phyloP scores from a whole-genome alignment of 2,329 filamentous ascomycete genomes.

The Colletotrichum nymphaeae region DNA sequence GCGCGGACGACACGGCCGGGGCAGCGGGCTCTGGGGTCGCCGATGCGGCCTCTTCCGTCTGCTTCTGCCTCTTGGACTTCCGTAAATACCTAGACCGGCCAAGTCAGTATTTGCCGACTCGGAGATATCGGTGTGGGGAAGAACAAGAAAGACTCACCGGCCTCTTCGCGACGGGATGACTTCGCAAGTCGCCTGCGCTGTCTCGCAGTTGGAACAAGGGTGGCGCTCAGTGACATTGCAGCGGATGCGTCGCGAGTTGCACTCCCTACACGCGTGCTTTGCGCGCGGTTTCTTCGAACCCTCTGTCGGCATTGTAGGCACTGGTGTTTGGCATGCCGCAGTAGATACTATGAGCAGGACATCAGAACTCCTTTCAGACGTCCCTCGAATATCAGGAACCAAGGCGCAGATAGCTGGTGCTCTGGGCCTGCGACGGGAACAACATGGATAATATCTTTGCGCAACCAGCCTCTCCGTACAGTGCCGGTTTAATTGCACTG shows the following conservation, averaged over 20 bases:
- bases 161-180: slow-evolving; percentile 37
- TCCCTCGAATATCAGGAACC: neutral
- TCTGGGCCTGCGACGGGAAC: neutral
- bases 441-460: neutral
- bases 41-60: neutral
- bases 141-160: neutral
- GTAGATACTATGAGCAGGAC: neutral
- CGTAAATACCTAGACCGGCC: slow-evolving; percentile 33
- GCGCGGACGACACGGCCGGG: neutral
- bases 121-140: neutral
- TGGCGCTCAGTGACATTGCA: slow-evolving; percentile 38
- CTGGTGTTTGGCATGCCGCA: neutral
- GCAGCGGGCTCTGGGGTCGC: slow-evolving; percentile 2
- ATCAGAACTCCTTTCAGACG: neutral
- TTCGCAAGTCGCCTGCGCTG: slow-evolving; percentile 33
- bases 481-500: neutral
- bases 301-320: neutral
- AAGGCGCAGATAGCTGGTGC: neutral
- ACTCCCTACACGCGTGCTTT: slow-evolving; percentile 39
- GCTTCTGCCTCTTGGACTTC: slow-evolving; percentile 27
- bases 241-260: slow-evolving; percentile 38
- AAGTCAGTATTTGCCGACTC: neutral
- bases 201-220: slow-evolving; percentile 38
- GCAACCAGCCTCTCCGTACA: neutral
- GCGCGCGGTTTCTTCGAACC: slow-evolving; percentile 35